Conservation (phyloP, 768 basidiomycete genomes). For the Naganishia vishniacii region DNA sequence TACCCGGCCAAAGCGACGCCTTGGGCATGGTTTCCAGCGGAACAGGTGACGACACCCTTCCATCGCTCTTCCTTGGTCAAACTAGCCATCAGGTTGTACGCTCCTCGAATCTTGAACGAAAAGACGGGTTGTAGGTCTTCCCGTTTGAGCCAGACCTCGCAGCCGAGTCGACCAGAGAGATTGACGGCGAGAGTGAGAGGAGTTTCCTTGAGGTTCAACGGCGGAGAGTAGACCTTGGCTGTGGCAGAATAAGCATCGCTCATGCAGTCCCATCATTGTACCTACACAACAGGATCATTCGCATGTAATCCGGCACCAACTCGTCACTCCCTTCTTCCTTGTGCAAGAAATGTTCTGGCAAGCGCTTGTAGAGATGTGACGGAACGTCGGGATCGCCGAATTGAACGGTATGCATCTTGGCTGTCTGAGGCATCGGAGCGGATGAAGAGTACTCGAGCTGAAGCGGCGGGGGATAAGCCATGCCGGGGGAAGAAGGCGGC, state of each 20-base stretch:
- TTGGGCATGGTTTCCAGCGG: constrained; percentile 97
- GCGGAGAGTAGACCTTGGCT: constrained; percentile 49
- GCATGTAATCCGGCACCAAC: constrained; percentile 43
- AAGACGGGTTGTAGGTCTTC: constrained; percentile 93
- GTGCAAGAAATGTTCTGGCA: constrained; percentile 41
- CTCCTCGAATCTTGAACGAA: constrained; percentile 96
- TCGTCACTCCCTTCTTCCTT: constrained; percentile 29
- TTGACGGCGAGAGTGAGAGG: constrained; percentile 81
- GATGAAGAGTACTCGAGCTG: constrained; percentile 47
- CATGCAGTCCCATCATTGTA: neutral
- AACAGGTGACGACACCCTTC: constrained; percentile 97
- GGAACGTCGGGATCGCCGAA: constrained; percentile 42
- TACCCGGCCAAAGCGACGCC: constrained; percentile 93
- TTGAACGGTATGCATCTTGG: constrained; percentile 11
- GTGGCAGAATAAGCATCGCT: neutral
- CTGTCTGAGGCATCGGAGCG: constrained; percentile 38
- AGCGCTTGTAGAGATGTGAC: constrained; percentile 45
- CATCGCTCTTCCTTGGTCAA: constrained; percentile 81
- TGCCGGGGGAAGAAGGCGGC: constrained; percentile 2
- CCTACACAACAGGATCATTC: constrained; percentile 48
- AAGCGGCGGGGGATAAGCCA: constrained; percentile 13
- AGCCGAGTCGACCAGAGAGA: constrained; percentile 79
- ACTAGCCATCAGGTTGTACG: constrained; percentile 96
- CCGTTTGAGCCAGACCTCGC: constrained; percentile 91
- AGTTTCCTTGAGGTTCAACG: constrained; percentile 54